Evolutionary conservation across 192 early-diverging fungal species (phyloP), one percentile per base, ranked within the genome.

Genomic region (Umbelopsis ramanniana): DNA sequence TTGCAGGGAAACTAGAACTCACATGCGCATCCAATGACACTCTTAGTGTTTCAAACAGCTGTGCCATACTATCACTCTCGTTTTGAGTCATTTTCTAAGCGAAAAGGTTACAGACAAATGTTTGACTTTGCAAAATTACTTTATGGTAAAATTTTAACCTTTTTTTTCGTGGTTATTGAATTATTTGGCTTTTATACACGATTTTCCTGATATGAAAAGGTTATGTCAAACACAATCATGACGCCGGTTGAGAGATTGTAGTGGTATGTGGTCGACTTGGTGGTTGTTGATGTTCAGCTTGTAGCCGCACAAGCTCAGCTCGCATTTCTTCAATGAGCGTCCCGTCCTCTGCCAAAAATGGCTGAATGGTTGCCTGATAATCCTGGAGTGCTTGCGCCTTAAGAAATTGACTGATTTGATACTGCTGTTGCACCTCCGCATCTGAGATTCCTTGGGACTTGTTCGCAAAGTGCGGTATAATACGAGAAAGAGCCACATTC

Each of bases 321-420:
- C 33, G 26, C 57, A 63, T 35, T 63, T 63, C 57, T 37, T 63
- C 57, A 63, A 63, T 63, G 12, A 63, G 33, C 2, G 33, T 63
- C 12, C 57, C 57, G 35, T 63, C 57, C 15, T 63, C 57, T 19
- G 19, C 29, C 33, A 63, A 37, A n/a, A 63, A 63, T 37, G 57
- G 33, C 7, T 63, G 57, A 17, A 63, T 35, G 3, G 57, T 63
- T 9, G 26, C 10, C 7, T 35, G 8, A 17, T 37, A 63, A 12
- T 63, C 57, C 35, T 63, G 57, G 23, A 22, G 9, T 2, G 57
- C 33, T 19, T 37, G 19, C 0, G 57, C 37, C 35, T 17, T 29
- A 12, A 37, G 15, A 14, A 37, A 0, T 37, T 63, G 57, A 35
- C 57, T 63, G 6, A 63, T 14, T 19, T 19, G 10, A 37, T 38